These are phyloP conservation scores for Ceratobasidium sp. DNA, from an alignment of 1,284 basidiomycete genomes.

Conservation along the genomic window DNA sequence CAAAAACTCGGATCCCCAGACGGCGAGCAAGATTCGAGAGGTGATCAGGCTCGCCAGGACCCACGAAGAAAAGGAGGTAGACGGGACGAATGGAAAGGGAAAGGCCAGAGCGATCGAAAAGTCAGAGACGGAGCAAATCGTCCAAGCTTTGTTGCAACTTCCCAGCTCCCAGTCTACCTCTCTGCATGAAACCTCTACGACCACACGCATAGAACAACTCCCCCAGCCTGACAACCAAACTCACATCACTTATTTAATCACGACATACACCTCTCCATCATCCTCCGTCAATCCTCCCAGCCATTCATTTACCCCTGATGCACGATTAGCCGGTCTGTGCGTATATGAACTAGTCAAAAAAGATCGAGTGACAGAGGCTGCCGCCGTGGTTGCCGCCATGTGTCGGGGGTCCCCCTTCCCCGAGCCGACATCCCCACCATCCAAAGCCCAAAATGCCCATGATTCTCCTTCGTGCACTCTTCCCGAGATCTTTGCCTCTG, in stretches of 20 bases:
- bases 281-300: background rate
- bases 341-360: slow-evolving; percentile 10
- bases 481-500: slow-evolving; percentile 11
- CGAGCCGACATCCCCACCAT: background rate
- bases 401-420: background rate
- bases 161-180: background rate
- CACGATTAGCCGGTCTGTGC: slow-evolving; percentile 18
- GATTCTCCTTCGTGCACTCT: background rate
- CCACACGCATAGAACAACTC: slow-evolving; percentile 1
- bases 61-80: background rate
- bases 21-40: slow-evolving; percentile 12
- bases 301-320: slow-evolving; percentile 6
- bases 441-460: background rate
- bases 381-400: slow-evolving; percentile 23
- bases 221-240: background rate
- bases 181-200: background rate
- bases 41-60: background rate
- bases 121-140: background rate
- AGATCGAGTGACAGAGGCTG: slow-evolving; percentile 19
- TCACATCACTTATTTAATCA: slow-evolving; percentile 25
- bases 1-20: slow-evolving; percentile 20
- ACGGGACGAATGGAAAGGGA: background rate
- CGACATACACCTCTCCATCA: background rate
- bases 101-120: background rate
- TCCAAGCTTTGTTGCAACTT: background rate